Conservation (phyloP, 495 filamentous ascomycete species). For the Penicillium crystallinum region DNA sequence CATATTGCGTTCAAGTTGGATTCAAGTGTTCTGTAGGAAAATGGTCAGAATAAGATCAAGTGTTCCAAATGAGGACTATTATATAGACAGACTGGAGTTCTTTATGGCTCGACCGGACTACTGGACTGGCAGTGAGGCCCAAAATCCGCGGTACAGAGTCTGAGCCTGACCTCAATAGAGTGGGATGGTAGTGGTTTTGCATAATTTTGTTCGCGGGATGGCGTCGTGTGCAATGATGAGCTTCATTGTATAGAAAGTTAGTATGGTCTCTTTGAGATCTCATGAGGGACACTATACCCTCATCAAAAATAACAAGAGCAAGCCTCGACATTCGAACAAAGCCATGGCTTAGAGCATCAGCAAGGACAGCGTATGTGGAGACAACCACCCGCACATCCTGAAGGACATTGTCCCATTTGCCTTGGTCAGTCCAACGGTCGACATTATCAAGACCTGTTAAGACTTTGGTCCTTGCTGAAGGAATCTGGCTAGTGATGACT, state of each 20-base stretch:
- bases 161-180: slow-evolving; percentile 24
- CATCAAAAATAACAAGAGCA: slow-evolving; percentile 78
- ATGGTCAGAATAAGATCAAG: background rate
- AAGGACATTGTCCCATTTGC: slow-evolving; percentile 69
- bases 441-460: slow-evolving; percentile 66
- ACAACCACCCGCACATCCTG: slow-evolving; percentile 65
- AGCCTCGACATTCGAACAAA: slow-evolving; percentile 68
- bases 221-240: slow-evolving; percentile 31
- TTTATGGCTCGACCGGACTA: slow-evolving; percentile 42
- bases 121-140: slow-evolving; percentile 81
- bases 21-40: slow-evolving; percentile 56
- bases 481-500: slow-evolving; percentile 58
- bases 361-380: slow-evolving; percentile 70
- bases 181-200: slow-evolving; percentile 64
- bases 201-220: slow-evolving; percentile 76
- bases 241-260: slow-evolving; percentile 6
- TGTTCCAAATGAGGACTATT: background rate
- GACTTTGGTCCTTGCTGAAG: slow-evolving; percentile 55
- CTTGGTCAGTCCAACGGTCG: slow-evolving; percentile 68
- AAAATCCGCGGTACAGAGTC: slow-evolving; percentile 63
- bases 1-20: slow-evolving; percentile 68
- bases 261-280: background rate
- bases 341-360: slow-evolving; percentile 74
- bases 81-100: slow-evolving; percentile 29
- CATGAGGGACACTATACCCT: slow-evolving; percentile 53